phyloP scores from a whole-genome alignment of 2,329 filamentous ascomycete genomes.

The Fusarium pseudocircinatum region DNA sequence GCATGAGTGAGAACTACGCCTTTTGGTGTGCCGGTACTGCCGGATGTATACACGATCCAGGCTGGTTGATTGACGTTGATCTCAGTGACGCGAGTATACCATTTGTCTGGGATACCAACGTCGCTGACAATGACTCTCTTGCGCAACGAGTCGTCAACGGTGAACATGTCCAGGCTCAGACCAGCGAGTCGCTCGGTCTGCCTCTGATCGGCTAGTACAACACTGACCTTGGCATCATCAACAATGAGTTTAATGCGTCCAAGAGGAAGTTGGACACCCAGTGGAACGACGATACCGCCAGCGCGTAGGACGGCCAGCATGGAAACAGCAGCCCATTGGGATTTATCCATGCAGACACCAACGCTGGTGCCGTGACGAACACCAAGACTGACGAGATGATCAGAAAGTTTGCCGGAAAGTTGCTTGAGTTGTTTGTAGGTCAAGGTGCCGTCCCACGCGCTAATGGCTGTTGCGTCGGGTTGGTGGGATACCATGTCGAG shows the following conservation, averaged over 20 bases:
- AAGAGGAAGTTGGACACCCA: background rate
- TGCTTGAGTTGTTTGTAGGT: background rate
- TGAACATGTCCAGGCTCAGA: background rate
- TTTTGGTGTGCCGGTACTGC: background rate
- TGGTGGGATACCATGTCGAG: background rate
- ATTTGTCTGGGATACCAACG: background rate
- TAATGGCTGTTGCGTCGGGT: background rate
- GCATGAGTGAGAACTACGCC: background rate
- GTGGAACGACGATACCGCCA: background rate
- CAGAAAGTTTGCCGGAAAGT: background rate
- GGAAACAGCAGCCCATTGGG: background rate
- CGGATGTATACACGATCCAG: conserved; percentile 2
- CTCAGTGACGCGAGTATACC: background rate
- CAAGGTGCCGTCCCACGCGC: background rate
- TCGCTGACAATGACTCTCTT: background rate
- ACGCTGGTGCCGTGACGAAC: background rate
- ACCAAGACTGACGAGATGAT: background rate
- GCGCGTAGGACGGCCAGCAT: background rate
- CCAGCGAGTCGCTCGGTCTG: background rate
- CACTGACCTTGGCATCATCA: background rate
- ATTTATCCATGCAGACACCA: conserved; percentile 4
- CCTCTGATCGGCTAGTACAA: background rate
- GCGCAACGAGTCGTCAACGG: background rate
- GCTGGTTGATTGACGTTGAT: background rate
- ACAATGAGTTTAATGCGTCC: background rate